These are phyloP conservation scores for Penicillium ochrochloron DNA, from an alignment of 495 filamentous ascomycete genomes.

Conservation along the genomic window DNA sequence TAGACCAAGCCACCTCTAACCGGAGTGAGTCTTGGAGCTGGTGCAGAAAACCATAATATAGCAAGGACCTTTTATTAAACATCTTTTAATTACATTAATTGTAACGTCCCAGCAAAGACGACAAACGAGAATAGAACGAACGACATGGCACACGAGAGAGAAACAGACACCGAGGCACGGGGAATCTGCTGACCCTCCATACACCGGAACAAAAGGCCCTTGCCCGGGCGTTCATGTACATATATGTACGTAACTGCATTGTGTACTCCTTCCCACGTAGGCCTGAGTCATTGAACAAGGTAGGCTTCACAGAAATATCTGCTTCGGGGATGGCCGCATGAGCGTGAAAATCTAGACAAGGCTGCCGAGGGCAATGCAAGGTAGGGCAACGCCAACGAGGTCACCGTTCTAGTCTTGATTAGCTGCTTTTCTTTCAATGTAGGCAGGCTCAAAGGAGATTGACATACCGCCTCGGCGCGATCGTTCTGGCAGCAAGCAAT, in stretches of 20 bases:
- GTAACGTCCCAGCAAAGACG: constrained; percentile 11
- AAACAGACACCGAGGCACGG: neutral
- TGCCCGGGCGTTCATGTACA: constrained; percentile 19
- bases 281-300: constrained; percentile 8
- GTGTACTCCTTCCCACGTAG: constrained; percentile 5
- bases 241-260: constrained; percentile 19
- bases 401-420: constrained; percentile 30
- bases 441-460: neutral
- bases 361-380: constrained; percentile 48
- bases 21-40: too few species aligned
- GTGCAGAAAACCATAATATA: neutral
- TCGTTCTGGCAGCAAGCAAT: constrained; percentile 54
- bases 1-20: too few species aligned
- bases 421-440: neutral
- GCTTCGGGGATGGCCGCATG: neutral
- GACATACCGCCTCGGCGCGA: constrained; percentile 34
- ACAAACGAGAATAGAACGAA: constrained; percentile 30
- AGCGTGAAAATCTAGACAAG: constrained; percentile 39
- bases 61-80: constrained; percentile 21
- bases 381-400: constrained; percentile 49
- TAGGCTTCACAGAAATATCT: constrained; percentile 7
- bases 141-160: constrained; percentile 8
- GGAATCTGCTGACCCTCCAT: neutral
- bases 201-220: constrained; percentile 19
- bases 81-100: constrained; percentile 23